Conservation (phyloP, 2,329 filamentous ascomycete genomes). For the Diaporthe longicolla region DNA sequence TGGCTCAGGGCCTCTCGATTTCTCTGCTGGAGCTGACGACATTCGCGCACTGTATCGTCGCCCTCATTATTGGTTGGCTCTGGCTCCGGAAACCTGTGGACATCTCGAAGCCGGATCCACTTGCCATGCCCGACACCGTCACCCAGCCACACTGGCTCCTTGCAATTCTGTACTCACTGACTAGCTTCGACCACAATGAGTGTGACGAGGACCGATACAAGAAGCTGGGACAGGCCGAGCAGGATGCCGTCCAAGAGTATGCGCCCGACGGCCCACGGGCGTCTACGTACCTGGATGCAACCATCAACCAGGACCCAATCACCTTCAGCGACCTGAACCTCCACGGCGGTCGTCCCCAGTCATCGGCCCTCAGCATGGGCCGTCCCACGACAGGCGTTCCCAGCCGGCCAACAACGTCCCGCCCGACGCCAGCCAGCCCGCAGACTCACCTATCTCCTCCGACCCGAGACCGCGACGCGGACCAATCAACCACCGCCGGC, state of each 20-base stretch:
- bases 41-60: slow-evolving; percentile 50
- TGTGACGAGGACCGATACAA: slow-evolving; percentile 29
- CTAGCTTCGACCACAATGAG: slow-evolving; percentile 35
- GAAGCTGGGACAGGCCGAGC: slow-evolving; percentile 19
- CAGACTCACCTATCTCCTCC: neutral
- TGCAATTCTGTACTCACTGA: slow-evolving; percentile 31
- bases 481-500: neutral
- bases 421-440: slow-evolving; percentile 1
- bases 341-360: neutral
- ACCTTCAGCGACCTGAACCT: slow-evolving; percentile 37
- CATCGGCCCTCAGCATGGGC: slow-evolving; percentile 6
- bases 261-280: neutral
- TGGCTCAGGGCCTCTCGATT: slow-evolving; percentile 49
- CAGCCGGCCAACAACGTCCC: slow-evolving; percentile 29
- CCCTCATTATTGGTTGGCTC: slow-evolving; percentile 48
- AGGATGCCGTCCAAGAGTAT: neutral
- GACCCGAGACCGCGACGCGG: neutral
- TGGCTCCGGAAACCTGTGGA: slow-evolving; percentile 51
- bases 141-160: slow-evolving; percentile 34
- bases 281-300: slow-evolving; percentile 28
- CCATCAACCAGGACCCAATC: slow-evolving; percentile 30
- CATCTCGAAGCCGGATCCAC: slow-evolving; percentile 30
- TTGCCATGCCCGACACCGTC: slow-evolving; percentile 21
- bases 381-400: slow-evolving; percentile 4
- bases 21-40: slow-evolving; percentile 52